phyloP scores from a whole-genome alignment of 1,284 basidiomycete genomes.

The Thecaphora thlaspeos region DNA sequence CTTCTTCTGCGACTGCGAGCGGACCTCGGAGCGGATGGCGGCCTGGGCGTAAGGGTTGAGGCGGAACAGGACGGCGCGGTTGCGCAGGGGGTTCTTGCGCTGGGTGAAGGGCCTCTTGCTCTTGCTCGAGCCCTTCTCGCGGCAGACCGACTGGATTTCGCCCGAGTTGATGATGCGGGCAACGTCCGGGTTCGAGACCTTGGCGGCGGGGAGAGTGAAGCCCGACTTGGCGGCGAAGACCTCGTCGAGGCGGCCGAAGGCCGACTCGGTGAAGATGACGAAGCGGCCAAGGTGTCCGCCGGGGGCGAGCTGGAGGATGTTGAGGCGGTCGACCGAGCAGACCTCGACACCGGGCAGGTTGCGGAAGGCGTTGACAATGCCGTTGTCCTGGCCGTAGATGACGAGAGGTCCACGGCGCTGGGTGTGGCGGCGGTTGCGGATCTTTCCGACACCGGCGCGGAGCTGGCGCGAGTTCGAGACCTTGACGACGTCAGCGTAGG shows the following conservation, averaged over 20 bases:
- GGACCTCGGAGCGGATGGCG: constrained; percentile 51
- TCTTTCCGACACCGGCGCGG: constrained; percentile 95
- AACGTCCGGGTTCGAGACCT: constrained; percentile 95
- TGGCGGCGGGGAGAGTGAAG: constrained; percentile 63
- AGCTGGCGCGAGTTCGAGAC: constrained; percentile 97
- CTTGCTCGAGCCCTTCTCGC: constrained; percentile 75
- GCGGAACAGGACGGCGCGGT: constrained; percentile 95
- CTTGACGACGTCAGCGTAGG: constrained; percentile 93
- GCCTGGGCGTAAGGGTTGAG: constrained; percentile 94
- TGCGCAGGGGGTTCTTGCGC: constrained; percentile 93
- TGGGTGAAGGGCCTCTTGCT: constrained; percentile 96
- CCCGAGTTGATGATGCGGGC: constrained; percentile 89
- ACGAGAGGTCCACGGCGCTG: constrained; percentile 96
- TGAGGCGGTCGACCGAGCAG: constrained; percentile 89
- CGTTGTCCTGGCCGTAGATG: constrained; percentile 97
- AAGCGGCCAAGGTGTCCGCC: constrained; percentile 99
- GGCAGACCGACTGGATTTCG: constrained; percentile 71
- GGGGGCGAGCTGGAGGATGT: constrained; percentile 97
- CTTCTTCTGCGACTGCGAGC: constrained; percentile 51
- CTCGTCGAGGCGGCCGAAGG: constrained; percentile 88
- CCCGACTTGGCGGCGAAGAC: constrained; percentile 92
- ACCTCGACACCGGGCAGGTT: constrained; percentile 99
- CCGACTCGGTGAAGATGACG: constrained; percentile 97
- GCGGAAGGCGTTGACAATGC: constrained; percentile 96
- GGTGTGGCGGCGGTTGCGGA: constrained; percentile 93